phyloP scores from a whole-genome alignment of 148 eudicot genomes.

The Beta vulgaris region DNA sequence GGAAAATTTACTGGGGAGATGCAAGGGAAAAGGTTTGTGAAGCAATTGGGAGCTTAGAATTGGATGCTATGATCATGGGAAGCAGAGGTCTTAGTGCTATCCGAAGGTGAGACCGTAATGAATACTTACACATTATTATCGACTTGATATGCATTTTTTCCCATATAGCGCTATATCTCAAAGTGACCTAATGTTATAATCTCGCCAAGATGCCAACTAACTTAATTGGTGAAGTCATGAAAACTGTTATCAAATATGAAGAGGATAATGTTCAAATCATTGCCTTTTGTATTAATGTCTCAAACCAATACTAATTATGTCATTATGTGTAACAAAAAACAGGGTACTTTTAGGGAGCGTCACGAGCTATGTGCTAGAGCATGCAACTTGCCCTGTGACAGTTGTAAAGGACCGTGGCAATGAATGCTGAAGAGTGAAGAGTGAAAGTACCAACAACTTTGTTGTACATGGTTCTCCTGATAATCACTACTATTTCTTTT shows the following conservation, averaged over 20 bases:
- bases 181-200: too few species aligned
- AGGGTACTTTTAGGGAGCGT: conserved; percentile 50
- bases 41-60: conserved; percentile 32
- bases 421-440: background rate
- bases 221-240: too few species aligned
- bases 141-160: too few species aligned
- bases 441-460: background rate
- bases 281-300: too few species aligned
- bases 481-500: background rate
- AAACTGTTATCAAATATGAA: too few species aligned
- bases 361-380: conserved; percentile 41
- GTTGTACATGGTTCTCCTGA: background rate
- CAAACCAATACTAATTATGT: too few species aligned
- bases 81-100: conserved; percentile 49
- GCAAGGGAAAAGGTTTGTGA: conserved; percentile 49
- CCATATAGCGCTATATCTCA: too few species aligned
- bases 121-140: too few species aligned
- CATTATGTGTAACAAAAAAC: too few species aligned
- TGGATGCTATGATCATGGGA: conserved; percentile 46
- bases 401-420: conserved; percentile 35
- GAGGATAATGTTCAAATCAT: too few species aligned
- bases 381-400: conserved; percentile 43
- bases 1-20: conserved; percentile 50
- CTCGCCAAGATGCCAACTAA: too few species aligned
- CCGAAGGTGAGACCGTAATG: conserved; percentile 34